phyloP scores from a whole-genome alignment of 805 yeast species.

The Saccharomycopsis sp. region DNA sequence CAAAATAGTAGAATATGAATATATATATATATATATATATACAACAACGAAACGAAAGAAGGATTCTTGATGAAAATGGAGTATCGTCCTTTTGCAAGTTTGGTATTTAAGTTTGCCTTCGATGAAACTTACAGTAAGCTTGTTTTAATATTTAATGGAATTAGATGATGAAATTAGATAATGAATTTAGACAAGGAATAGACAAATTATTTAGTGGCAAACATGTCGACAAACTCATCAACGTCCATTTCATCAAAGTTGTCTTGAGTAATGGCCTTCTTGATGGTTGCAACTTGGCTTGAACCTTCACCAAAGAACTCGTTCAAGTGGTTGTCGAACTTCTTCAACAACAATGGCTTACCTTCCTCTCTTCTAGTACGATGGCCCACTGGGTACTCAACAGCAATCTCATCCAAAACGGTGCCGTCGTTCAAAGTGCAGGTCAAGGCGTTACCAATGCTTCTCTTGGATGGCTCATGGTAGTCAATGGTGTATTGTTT shows the following conservation, averaged over 20 bases:
- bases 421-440: conserved; percentile 48
- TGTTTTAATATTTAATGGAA: too few relatives aligned
- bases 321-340: conserved; percentile 42
- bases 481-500: conserved; percentile 41
- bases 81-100: too few relatives aligned
- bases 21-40: too few relatives aligned
- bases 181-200: too few relatives aligned
- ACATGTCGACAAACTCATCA: conserved; percentile 19
- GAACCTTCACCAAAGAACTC: conserved; percentile 33
- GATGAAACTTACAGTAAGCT: too few relatives aligned
- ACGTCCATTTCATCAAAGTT: conserved; percentile 15
- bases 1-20: too few relatives aligned
- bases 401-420: conserved; percentile 40
- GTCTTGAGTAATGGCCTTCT: conserved; percentile 5
- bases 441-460: conserved; percentile 45
- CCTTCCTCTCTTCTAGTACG: conserved; percentile 51
- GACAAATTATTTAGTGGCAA: conserved; percentile 2
- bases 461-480: conserved; percentile 48
- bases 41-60: too few relatives aligned
- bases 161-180: too few relatives aligned
- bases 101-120: too few relatives aligned
- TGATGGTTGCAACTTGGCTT: conserved; percentile 6
- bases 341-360: conserved; percentile 41
- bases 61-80: too few relatives aligned
- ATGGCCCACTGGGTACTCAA: conserved; percentile 53